These are phyloP conservation scores for Wickerhamiella hasegawae DNA, from an alignment of 805 yeast species.

Conservation along the genomic window DNA sequence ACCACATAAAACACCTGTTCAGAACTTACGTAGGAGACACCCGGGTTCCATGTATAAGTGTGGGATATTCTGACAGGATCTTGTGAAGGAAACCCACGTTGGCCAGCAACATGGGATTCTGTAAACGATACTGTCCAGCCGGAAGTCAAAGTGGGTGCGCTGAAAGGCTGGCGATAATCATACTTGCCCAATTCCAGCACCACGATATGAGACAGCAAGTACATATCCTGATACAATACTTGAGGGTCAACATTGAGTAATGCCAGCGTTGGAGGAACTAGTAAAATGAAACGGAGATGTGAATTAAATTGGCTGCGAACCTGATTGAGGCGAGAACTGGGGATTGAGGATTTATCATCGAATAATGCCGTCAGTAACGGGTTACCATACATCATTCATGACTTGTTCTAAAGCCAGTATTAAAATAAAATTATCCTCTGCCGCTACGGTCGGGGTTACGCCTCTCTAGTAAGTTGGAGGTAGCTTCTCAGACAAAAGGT, in stretches of 20 bases:
- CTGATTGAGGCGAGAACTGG: conserved; percentile 8
- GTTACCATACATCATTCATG: conserved; percentile 4
- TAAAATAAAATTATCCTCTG: no score
- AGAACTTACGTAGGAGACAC: conserved; percentile 4
- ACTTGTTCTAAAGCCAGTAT: no score
- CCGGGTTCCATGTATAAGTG: conserved; percentile 7
- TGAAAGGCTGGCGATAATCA: conserved; percentile 2
- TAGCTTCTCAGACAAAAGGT: no score
- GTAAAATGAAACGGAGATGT: conserved; percentile 4
- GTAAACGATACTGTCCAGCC: conserved; percentile 1
- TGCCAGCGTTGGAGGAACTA: conserved; percentile 10
- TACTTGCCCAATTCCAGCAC: conserved; percentile 2
- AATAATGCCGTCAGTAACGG: conserved; percentile 14
- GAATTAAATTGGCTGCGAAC: conserved; percentile 5
- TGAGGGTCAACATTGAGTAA: conserved; percentile 4
- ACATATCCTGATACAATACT: conserved; percentile 9
- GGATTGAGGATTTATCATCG: conserved; percentile 6
- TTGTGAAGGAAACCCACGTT: conserved; percentile 3
- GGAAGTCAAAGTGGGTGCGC: conserved; percentile 1
- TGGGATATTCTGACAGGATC: background rate
- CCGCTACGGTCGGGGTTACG: no score
- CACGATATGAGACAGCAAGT: conserved; percentile 12
- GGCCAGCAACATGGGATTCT: conserved; percentile 2
- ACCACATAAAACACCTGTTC: conserved; percentile 4
- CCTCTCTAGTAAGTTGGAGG: no score